phyloP scores from a whole-genome alignment of 2,329 filamentous ascomycete species.

The Sphaerostilbella broomeana region DNA sequence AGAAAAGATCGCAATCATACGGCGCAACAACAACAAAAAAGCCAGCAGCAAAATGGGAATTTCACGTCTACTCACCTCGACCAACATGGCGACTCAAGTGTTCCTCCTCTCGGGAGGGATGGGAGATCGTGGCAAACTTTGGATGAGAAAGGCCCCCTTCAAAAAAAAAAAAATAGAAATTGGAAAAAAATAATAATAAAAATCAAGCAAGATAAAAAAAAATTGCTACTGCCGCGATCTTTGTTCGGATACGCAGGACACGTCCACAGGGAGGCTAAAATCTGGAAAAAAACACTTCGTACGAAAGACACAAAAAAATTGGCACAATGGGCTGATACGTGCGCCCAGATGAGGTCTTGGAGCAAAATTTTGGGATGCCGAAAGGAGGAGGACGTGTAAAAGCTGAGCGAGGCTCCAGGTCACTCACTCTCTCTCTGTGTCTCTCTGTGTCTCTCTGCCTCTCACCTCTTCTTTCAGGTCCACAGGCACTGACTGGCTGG shows the following conservation, averaged over 20 bases:
- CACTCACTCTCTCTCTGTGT: not conserved
- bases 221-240: no score
- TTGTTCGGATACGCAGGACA: no score
- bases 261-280: no score
- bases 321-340: no score
- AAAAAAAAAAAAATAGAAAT: conserved; percentile 12
- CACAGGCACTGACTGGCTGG: not conserved
- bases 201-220: not conserved
- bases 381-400: conserved; percentile 2
- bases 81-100: conserved; percentile 24
- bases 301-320: not conserved
- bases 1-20: not conserved
- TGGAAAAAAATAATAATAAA: conserved; percentile 4
- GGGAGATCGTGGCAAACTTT: conserved; percentile 10
- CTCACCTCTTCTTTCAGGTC: not conserved
- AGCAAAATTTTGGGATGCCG: not conserved
- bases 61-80: conserved; percentile 29
- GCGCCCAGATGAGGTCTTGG: no score
- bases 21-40: not conserved
- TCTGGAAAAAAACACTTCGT: not conserved
- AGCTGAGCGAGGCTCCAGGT: not conserved
- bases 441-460: not conserved
- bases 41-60: not conserved
- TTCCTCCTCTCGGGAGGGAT: conserved; percentile 1
- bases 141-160: not conserved